A percentile compares a stretch with the other conserved stretches of the same genome.
These are phyloP conservation scores for Penicillium lividum DNA, from an alignment of 495 filamentous ascomycete species.

Conservation along the genomic window DNA sequence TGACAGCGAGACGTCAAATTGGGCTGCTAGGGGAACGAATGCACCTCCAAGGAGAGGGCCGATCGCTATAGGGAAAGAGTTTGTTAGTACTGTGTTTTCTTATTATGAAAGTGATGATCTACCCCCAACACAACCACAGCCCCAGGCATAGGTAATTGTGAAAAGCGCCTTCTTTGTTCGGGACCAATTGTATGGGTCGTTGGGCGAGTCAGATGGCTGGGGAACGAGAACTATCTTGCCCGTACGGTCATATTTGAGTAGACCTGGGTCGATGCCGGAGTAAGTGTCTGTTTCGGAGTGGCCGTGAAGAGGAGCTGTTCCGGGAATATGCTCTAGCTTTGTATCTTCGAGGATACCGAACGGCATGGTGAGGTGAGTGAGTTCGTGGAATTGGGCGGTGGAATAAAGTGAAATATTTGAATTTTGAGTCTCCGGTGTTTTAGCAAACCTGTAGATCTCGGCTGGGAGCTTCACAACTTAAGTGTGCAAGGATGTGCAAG, in stretches of 20 bases:
- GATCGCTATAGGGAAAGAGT: conserved; percentile 28
- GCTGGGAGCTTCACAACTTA: neutral
- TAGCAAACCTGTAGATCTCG: neutral
- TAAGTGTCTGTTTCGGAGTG: conserved; percentile 20
- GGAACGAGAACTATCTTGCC: conserved; percentile 50
- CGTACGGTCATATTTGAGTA: conserved; percentile 43
- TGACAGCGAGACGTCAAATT: conserved; percentile 37
- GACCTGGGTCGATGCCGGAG: conserved; percentile 36
- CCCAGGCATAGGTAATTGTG: conserved; percentile 35
- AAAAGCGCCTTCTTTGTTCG: conserved; percentile 45
- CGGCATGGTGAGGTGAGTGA: neutral
- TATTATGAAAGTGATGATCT: conserved; percentile 2
- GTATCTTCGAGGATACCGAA: conserved; percentile 31
- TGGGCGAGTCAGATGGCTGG: conserved; percentile 47
- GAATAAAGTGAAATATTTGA: neutral
- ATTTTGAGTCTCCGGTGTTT: neutral
- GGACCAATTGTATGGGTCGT: conserved; percentile 52
- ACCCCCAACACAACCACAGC: conserved; percentile 44
- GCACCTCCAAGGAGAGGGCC: conserved; percentile 39
- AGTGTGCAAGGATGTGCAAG: neutral
- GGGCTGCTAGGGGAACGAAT: conserved; percentile 34
- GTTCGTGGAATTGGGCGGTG: neutral
- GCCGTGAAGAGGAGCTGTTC: conserved; percentile 39
- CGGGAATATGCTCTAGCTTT: conserved; percentile 65
- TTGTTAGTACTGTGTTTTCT: neutral